phyloP scores from a whole-genome alignment of 2,329 filamentous ascomycete genomes.

The Byssothecium circinans region DNA sequence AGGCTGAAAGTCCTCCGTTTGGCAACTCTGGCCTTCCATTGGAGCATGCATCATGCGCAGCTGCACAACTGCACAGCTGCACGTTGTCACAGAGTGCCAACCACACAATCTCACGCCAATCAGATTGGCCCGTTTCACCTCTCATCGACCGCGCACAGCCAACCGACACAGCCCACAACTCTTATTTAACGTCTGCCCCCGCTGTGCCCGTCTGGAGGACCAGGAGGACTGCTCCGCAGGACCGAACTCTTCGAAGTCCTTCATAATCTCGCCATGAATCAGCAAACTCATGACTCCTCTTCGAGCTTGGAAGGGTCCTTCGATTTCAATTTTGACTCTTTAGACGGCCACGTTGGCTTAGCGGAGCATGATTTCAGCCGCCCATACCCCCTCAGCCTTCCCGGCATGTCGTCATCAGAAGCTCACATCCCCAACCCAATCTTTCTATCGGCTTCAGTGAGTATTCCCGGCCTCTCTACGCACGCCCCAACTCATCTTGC shows the following conservation, averaged over 20 bases:
- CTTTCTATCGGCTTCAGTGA: too few species aligned
- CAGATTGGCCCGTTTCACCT: neutral
- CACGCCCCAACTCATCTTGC: too few species aligned
- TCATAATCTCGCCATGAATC: neutral
- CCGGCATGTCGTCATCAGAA: too few species aligned
- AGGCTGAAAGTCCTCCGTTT: too few species aligned
- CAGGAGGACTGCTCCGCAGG: neutral
- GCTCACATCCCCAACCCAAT: too few species aligned
- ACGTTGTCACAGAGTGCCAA: neutral
- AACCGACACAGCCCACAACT: neutral
- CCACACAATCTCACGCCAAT: neutral
- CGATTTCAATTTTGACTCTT: neutral
- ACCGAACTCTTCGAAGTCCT: neutral
- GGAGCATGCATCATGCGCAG: neutral
- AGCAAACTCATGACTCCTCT: neutral
- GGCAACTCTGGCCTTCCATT: neutral
- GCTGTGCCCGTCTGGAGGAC: neutral
- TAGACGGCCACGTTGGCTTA: neutral
- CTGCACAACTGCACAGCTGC: neutral
- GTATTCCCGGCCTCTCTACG: too few species aligned
- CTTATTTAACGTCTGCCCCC: neutral
- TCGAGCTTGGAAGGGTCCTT: neutral
- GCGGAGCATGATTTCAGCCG: too few species aligned
- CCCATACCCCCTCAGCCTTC: too few species aligned
- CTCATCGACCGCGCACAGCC: neutral